These are phyloP conservation scores for Hippophae gyantsensis DNA, from an alignment of 306 rosid species.

Conservation along the genomic window DNA sequence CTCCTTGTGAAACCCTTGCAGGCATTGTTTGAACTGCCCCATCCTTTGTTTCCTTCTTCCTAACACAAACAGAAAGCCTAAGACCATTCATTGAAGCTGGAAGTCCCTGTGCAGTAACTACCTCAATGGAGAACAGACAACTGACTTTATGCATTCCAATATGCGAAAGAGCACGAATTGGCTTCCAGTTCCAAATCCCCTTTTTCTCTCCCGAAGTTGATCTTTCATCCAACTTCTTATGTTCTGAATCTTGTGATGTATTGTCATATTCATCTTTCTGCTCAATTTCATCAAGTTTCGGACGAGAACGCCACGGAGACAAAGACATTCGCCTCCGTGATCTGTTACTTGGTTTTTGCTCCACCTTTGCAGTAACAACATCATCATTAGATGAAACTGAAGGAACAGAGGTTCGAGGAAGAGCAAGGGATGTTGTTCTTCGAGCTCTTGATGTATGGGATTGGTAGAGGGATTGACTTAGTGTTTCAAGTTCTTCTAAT, in stretches of 20 bases:
- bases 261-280: slow-evolving; percentile 10
- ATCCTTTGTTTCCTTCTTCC: slow-evolving; percentile 91
- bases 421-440: slow-evolving; percentile 85
- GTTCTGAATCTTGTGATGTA: slow-evolving; percentile 14
- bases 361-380: slow-evolving; percentile 15
- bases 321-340: slow-evolving; percentile 71
- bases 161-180: slow-evolving; percentile 75
- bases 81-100: slow-evolving; percentile 94
- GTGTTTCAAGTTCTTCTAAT: slow-evolving; percentile 71
- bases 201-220: slow-evolving; percentile 44
- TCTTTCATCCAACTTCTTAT: slow-evolving; percentile 28
- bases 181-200: slow-evolving; percentile 96
- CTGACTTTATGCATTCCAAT: slow-evolving; percentile 79
- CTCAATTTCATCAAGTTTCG: slow-evolving; percentile 34
- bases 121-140: slow-evolving; percentile 80
- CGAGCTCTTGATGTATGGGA: slow-evolving; percentile 43
- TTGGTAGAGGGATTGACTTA: slow-evolving; percentile 73
- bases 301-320: slow-evolving; percentile 79
- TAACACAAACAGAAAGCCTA: slow-evolving; percentile 61
- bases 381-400: slow-evolving; percentile 40
- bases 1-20: slow-evolving; percentile 75
- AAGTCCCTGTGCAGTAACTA: slow-evolving; percentile 74
- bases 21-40: slow-evolving; percentile 96
- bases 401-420: slow-evolving; percentile 62
- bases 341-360: slow-evolving; percentile 19